A percentile compares a stretch with the other conserved stretches of the same genome.
phyloP scores from a whole-genome alignment of 2,329 filamentous ascomycete genomes.

The Nothopassalora personata region DNA sequence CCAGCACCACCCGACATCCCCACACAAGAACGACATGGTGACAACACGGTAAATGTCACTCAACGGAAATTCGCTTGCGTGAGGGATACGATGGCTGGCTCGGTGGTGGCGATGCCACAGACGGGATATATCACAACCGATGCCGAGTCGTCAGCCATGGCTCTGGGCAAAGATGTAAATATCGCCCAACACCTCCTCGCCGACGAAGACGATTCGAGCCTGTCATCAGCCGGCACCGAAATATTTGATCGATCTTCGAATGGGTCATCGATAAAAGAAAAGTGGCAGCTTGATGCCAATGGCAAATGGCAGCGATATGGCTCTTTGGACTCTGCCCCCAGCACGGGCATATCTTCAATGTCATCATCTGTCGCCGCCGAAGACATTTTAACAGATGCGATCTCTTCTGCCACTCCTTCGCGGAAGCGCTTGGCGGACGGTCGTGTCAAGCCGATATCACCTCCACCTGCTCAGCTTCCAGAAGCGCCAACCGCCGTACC shows the following conservation, averaged over 20 bases:
- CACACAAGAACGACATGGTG: neutral
- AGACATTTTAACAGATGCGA: conserved; percentile 13
- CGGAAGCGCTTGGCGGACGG: conserved; percentile 31
- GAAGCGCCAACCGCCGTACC: neutral
- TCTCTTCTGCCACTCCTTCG: conserved; percentile 6
- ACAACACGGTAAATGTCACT: neutral
- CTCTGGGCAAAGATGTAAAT: conserved; percentile 15
- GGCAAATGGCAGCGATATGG: conserved; percentile 31
- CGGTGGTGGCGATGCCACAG: conserved; percentile 14
- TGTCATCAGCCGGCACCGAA: conserved; percentile 30
- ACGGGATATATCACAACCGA: conserved; percentile 12
- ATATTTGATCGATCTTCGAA: conserved; percentile 23
- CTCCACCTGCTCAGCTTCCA: neutral
- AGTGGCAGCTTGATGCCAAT: conserved; percentile 26
- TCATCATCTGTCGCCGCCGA: conserved; percentile 29
- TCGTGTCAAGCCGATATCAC: conserved; percentile 20
- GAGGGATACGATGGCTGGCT: neutral
- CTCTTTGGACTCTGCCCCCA: conserved; percentile 31
- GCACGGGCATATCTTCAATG: conserved; percentile 32
- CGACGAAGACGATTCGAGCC: conserved; percentile 30
- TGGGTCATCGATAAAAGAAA: conserved; percentile 14
- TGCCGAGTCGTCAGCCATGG: conserved; percentile 8
- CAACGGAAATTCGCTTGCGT: neutral
- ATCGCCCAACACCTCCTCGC: conserved; percentile 6
- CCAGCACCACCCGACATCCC: neutral